These are phyloP conservation scores for Metschnikowia noctiluminum DNA, from an alignment of 805 yeast genomes.

Conservation along the genomic window DNA sequence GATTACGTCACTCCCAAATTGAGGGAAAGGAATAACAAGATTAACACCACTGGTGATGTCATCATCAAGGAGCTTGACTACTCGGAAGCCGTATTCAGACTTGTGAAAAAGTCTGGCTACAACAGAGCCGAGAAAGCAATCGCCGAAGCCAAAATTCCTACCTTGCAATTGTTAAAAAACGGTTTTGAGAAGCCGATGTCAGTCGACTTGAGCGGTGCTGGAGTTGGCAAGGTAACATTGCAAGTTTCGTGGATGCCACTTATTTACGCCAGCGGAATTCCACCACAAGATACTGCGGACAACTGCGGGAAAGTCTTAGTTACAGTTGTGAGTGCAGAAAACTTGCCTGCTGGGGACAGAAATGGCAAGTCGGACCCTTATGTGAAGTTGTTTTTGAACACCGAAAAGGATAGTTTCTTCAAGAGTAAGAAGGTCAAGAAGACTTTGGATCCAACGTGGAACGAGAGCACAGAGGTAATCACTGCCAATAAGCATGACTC, in stretches of 20 bases:
- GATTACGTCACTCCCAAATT: constrained; percentile 56
- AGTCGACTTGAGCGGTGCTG: constrained; percentile 52
- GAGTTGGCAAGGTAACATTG: constrained; percentile 50
- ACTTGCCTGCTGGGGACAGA: constrained; percentile 80
- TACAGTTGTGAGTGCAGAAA: constrained; percentile 59
- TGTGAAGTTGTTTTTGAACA: constrained; percentile 64
- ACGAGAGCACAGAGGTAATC: constrained; percentile 59
- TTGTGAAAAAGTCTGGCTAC: constrained; percentile 51
- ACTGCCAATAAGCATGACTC: constrained; percentile 63
- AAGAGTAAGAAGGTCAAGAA: constrained; percentile 81
- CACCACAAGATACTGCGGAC: constrained; percentile 69
- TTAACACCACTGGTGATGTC: constrained; percentile 63
- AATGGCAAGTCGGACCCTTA: constrained; percentile 95
- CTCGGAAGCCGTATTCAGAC: constrained; percentile 62
- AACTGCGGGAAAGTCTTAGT: constrained; percentile 71
- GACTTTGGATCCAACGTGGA: constrained; percentile 88
- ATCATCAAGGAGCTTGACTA: constrained; percentile 72
- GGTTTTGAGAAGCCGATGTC: constrained; percentile 62
- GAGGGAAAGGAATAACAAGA: constrained; percentile 34
- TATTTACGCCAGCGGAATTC: constrained; percentile 49
- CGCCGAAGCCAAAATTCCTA: constrained; percentile 64
- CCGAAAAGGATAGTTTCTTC: constrained; percentile 52
- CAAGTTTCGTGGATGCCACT: constrained; percentile 82
- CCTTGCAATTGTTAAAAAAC: constrained; percentile 59
- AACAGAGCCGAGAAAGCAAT: constrained; percentile 56